Base-by-base conservation (phyloP, 1,284 basidiomycete species). In the Cutaneotrichosporon sp. region DNA sequence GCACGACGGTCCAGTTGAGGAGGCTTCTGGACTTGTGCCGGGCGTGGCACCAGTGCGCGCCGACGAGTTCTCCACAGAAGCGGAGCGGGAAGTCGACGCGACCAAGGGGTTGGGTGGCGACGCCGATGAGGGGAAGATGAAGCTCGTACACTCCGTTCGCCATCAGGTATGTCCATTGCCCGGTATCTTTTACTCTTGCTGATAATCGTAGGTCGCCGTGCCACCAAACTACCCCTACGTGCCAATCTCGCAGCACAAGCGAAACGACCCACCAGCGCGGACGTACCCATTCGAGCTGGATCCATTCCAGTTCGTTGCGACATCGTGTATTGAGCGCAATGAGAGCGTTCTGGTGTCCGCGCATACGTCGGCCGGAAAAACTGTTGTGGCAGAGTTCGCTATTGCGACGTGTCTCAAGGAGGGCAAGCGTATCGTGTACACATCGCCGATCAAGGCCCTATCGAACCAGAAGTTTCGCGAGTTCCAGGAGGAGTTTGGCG, bases 391-490 rank as follows among this genome's bases (percentile, higher is more conserved):
- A 49, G 96, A 99, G 77, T 98, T 97, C 75, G 96, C 96, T 38
- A 98, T 99, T 68, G 96, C 96, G 0, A 91, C 94, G 67, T 94
- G 89, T 79, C 78, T 99, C 61, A 91, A 90, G 65, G 92, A 97
- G 75, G 72, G 72, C n/a, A 62, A 71, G 56, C 82, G 96, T 73
- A 93, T 98, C 55, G 97, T 98, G 57, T 98, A 99, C 77, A 99
- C 96, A 17, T 92, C 88, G 81, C 96, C 96, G 51, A 99, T 99
- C 79, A 99, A 99, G 84, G 92, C 93, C 3, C 79, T 98, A 61
- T 96, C 91, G 66, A 97, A 98, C 73, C 94, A 98, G 75, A 98
- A 98, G 77, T 99, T 96, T 75, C 86, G 96, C 70, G 96, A 99
- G 75, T 89, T 99, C 84, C 79, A 89, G 31, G 92, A 90, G 46